Percentiles rank a stretch among this genome's conserved stretches.
phyloP scores from a whole-genome alignment of 176 grass and related monocot species.

The Triticum timopheevii region DNA sequence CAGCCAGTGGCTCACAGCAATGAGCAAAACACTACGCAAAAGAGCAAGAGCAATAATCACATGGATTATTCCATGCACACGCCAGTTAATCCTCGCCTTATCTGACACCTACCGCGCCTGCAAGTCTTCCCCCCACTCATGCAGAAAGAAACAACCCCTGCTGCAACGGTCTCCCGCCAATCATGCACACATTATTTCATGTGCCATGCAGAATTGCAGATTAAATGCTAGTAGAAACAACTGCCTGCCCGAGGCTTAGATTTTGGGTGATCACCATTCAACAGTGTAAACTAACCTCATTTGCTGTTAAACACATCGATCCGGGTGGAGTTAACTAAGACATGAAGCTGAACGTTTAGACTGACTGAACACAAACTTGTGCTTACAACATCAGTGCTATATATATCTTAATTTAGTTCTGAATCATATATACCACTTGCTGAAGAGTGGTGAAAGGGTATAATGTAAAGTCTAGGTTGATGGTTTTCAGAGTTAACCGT shows the following conservation, averaged over 20 bases:
- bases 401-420: constrained; percentile 11
- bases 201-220: constrained; percentile 20
- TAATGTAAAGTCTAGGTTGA: constrained; percentile 35
- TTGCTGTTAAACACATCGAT: neutral
- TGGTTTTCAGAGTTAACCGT: constrained; percentile 36
- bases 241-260: neutral
- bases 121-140: constrained; percentile 72
- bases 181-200: constrained; percentile 70
- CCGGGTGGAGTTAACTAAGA: neutral
- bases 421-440: constrained; percentile 14
- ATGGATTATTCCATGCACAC: constrained; percentile 40
- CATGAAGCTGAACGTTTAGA: neutral
- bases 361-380: neutral
- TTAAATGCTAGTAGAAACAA: constrained; percentile 8
- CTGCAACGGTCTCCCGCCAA: constrained; percentile 45
- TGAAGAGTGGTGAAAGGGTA: constrained; percentile 8
- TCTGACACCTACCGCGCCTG: constrained; percentile 48
- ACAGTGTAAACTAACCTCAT: neutral
- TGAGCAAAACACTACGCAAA: constrained; percentile 16
- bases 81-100: constrained; percentile 19
- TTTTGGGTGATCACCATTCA: neutral
- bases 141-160: constrained; percentile 54
- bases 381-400: constrained; percentile 31
- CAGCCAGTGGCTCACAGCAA: constrained; percentile 15
- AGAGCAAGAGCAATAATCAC: constrained; percentile 32